A percentile compares a stretch with the other conserved stretches of the same genome.
Conservation (phyloP, 2,329 filamentous ascomycete species). For the Colletotrichum australisinense region DNA sequence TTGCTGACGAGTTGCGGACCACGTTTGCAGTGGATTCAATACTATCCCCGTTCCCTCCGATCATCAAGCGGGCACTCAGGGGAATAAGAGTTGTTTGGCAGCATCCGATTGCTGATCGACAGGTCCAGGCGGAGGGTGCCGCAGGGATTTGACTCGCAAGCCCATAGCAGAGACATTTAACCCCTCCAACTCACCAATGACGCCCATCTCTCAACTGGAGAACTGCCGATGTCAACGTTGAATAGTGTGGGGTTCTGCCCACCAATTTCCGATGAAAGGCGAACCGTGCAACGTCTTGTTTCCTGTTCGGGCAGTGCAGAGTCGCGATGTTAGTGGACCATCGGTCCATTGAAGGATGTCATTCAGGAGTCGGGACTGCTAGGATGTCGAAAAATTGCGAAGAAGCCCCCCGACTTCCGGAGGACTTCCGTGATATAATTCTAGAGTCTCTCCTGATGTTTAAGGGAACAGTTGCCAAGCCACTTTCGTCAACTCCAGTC, state of each 20-base stretch:
- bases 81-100: neutral
- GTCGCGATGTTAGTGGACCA: conserved; percentile 19
- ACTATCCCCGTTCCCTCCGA: neutral
- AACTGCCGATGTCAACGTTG: conserved; percentile 7
- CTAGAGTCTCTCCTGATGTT: neutral
- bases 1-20: neutral
- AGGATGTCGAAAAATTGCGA: neutral
- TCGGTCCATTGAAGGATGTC: neutral
- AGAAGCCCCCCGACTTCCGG: conserved; percentile 20
- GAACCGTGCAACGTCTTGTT: conserved; percentile 8
- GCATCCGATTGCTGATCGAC: conserved; percentile 14
- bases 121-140: conserved; percentile 6
- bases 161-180: neutral
- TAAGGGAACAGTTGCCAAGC: neutral
- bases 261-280: conserved; percentile 29
- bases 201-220: neutral
- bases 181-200: conserved; percentile 4
- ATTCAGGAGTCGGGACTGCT: conserved; percentile 2
- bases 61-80: neutral
- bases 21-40: neutral
- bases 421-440: neutral
- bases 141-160: conserved; percentile 24
- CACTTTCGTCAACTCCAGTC: neutral
- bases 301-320: conserved; percentile 9
- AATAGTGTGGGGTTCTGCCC: conserved; percentile 16